Conservation (phyloP, 164 flowering plant species). For the Buxus sempervirens region DNA sequence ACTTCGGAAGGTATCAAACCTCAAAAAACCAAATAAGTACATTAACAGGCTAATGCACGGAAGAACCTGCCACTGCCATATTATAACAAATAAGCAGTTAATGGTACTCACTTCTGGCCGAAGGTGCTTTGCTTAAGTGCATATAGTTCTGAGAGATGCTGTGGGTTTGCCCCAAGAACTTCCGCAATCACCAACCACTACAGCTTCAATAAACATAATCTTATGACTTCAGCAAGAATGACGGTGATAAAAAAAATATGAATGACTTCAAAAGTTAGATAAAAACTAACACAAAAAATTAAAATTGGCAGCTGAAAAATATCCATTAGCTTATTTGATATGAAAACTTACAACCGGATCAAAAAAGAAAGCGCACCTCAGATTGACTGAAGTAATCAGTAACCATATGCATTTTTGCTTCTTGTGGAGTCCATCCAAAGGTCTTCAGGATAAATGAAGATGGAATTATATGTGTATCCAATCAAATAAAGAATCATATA, state of each 20-base stretch:
- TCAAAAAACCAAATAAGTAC: neutral
- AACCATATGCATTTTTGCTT: conserved; percentile 92
- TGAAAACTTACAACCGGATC: neutral
- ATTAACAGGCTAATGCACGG: neutral
- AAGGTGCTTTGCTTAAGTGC: conserved; percentile 65
- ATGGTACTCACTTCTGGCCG: conserved; percentile 39
- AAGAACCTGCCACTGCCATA: neutral
- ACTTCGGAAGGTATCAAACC: neutral
- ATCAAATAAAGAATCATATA: neutral
- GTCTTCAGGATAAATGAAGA: conserved; percentile 38
- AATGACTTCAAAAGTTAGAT: neutral
- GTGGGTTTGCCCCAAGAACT: conserved; percentile 76
- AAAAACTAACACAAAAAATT: too few relatives aligned
- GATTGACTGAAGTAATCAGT: conserved; percentile 68
- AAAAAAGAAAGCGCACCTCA: conserved; percentile 53
- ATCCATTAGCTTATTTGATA: neutral
- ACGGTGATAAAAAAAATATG: neutral
- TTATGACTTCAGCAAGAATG: conserved; percentile 4
- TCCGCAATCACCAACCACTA: conserved; percentile 74
- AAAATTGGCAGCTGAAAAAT: neutral
- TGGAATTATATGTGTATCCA: conserved; percentile 11
- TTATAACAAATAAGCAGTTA: neutral
- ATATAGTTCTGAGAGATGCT: conserved; percentile 89
- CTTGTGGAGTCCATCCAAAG: conserved; percentile 85
- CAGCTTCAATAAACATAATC: conserved; percentile 23